These are phyloP conservation scores for Aspergillus spinulosporus DNA, from an alignment of 2,329 filamentous ascomycete genomes.

Conservation along the genomic window DNA sequence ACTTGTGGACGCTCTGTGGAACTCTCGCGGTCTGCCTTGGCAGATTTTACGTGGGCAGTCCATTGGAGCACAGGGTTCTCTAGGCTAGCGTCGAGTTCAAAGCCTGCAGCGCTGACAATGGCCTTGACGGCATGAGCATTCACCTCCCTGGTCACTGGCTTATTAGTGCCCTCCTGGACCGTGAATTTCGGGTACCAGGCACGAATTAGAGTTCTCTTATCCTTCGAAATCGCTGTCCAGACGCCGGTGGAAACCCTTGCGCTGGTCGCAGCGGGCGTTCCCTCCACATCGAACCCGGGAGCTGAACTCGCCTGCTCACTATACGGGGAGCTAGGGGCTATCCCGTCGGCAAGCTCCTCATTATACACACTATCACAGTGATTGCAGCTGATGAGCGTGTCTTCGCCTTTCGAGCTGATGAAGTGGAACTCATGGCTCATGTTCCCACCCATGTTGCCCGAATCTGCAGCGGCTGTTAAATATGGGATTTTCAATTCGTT, in stretches of 20 bases:
- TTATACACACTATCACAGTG: conserved; percentile 78
- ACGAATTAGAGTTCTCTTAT: conserved; percentile 67
- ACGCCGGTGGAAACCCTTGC: conserved; percentile 39
- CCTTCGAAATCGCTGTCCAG: conserved; percentile 48
- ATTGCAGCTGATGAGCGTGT: conserved; percentile 74
- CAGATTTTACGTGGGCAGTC: conserved; percentile 41
- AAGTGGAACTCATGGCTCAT: conserved; percentile 96
- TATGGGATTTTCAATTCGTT: conserved; percentile 80
- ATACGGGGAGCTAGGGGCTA: conserved; percentile 22
- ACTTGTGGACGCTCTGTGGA: conserved; percentile 34
- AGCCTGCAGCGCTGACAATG: conserved; percentile 49
- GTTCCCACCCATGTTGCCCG: conserved; percentile 92
- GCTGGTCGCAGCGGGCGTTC: conserved; percentile 21
- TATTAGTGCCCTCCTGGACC: conserved; percentile 29
- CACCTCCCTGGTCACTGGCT: conserved; percentile 44
- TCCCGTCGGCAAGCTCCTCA: conserved; percentile 72
- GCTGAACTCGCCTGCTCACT: conserved; percentile 5
- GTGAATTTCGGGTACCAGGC: conserved; percentile 63
- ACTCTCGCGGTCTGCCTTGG: conserved; percentile 12
- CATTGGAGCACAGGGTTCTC: conserved; percentile 60
- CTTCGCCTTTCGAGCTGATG: conserved; percentile 75
- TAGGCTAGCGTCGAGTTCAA: conserved; percentile 71
- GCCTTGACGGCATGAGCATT: conserved; percentile 67
- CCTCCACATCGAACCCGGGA: conserved; percentile 30
- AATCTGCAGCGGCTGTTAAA: conserved; percentile 82